A percentile compares a stretch with the other conserved stretches of the same genome.
Conservation (phyloP, 2,329 filamentous ascomycete species). For the Microascus cirrosus region DNA sequence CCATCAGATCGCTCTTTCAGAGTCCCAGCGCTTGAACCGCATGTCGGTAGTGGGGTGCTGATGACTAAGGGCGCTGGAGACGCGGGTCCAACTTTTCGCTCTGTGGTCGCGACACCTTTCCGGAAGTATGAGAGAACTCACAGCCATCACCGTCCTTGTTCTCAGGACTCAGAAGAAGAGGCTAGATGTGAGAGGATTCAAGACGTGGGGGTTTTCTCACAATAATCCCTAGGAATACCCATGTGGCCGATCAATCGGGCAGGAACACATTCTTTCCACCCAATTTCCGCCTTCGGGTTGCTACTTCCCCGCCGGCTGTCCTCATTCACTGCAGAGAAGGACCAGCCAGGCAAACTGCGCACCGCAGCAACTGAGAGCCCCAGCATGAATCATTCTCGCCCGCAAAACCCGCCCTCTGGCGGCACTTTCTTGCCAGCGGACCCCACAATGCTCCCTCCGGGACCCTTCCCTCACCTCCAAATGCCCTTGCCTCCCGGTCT, state of each 20-base stretch:
- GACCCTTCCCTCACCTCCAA: not conserved
- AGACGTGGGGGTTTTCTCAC: not conserved
- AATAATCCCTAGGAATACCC: not conserved
- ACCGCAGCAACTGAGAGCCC: not conserved
- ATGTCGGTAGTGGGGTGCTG: not conserved
- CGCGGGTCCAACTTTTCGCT: not conserved
- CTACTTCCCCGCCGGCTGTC: no score
- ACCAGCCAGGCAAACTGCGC: not conserved
- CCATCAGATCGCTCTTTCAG: not conserved
- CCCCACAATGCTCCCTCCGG: not conserved
- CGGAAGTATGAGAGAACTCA: not conserved
- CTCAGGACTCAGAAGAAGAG: not conserved
- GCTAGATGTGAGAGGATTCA: not conserved
- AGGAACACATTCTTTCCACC: not conserved
- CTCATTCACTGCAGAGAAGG: not conserved
- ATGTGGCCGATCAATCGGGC: not conserved
- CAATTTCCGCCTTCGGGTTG: not conserved
- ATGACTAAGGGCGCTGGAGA: not conserved
- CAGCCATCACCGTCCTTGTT: not conserved
- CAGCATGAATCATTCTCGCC: not conserved
- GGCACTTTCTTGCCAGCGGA: not conserved
- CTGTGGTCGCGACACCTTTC: not conserved
- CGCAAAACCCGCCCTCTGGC: not conserved
- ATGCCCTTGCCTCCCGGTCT: not conserved
- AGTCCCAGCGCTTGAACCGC: not conserved